A percentile compares a stretch with the other conserved stretches of the same genome.
phyloP scores from a whole-genome alignment of 148 eudicot species.

The Silene latifolia region DNA sequence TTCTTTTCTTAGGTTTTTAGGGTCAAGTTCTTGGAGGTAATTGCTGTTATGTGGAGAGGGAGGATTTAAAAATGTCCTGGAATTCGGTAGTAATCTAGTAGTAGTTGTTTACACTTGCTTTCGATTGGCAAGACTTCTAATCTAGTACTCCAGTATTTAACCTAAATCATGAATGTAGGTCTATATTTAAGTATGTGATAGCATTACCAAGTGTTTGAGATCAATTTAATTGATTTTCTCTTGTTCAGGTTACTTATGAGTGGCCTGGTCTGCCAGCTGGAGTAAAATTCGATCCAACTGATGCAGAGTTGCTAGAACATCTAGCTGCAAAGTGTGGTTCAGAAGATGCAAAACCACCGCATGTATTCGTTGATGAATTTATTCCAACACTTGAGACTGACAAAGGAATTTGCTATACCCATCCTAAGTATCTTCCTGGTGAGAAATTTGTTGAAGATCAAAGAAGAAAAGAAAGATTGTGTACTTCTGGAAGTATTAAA shows the following conservation, averaged over 20 bases:
- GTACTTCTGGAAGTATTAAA: neutral
- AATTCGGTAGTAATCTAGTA: no score
- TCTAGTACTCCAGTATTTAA: no score
- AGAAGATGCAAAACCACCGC: constrained; percentile 36
- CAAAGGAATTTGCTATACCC: constrained; percentile 73
- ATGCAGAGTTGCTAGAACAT: constrained; percentile 60
- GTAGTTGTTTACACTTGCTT: no score
- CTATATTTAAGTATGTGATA: no score
- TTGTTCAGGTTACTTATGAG: constrained; percentile 46
- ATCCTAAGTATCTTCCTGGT: constrained; percentile 87
- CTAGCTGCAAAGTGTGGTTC: constrained; percentile 60
- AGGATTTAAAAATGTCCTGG: no score
- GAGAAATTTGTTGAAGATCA: neutral
- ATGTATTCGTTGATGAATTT: constrained; percentile 68
- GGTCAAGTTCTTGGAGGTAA: neutral
- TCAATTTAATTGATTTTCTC: neutral
- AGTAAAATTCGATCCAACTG: constrained; percentile 83
- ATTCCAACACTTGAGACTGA: constrained; percentile 60
- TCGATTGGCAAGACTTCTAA: no score
- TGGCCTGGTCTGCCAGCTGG: constrained; percentile 90
- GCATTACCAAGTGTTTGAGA: neutral
- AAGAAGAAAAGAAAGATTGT: no score
- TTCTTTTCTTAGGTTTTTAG: no score
- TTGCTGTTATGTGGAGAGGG: neutral
- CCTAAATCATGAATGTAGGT: no score